phyloP scores from a whole-genome alignment of 169 alveolate genomes.

The Plasmodium fragile region DNA sequence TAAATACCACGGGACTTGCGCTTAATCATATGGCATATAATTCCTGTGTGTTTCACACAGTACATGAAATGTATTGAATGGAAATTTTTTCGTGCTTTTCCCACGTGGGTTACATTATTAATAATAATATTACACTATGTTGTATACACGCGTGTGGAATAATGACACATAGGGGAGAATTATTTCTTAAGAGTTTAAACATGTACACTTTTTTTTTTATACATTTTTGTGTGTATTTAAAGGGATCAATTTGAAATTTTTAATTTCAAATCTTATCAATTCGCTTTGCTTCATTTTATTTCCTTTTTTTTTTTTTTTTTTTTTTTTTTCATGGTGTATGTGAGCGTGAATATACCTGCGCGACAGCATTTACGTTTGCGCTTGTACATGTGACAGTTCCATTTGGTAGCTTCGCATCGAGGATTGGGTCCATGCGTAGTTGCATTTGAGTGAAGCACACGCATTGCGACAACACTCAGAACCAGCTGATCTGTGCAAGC shows the following conservation, averaged over 20 bases:
- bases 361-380: not conserved
- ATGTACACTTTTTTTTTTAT: not conserved
- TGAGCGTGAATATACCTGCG: constrained; percentile 9
- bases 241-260: not conserved
- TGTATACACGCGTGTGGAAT: not conserved
- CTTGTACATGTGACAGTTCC: not conserved
- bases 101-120: not conserved
- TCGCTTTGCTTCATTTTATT: not conserved
- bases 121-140: not conserved
- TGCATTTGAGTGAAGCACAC: not conserved
- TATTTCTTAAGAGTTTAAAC: not conserved
- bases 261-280: not conserved
- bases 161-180: not conserved
- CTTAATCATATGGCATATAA: not conserved
- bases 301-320: not conserved
- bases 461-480: not conserved
- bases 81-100: not conserved
- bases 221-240: not conserved
- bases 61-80: not conserved
- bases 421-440: not conserved
- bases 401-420: not conserved
- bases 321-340: not conserved
- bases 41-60: not conserved
- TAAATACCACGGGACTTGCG: not conserved
- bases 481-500: not conserved